Base-by-base conservation (phyloP, 2,329 filamentous ascomycete genomes). In the Trichoderma asperellum region DNA sequence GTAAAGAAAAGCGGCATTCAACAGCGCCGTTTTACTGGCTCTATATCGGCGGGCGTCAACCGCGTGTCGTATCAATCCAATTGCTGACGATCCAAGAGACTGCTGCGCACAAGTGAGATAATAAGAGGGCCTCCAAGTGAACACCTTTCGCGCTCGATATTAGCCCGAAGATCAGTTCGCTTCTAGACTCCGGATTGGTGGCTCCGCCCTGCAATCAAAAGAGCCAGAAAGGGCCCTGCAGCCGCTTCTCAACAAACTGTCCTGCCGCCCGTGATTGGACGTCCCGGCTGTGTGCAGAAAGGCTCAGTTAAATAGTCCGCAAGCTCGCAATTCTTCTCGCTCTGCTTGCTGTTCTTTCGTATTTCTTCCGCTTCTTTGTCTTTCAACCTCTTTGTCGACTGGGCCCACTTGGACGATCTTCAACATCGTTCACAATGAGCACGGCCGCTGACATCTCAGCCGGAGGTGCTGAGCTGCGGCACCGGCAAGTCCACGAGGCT, bases 381-480 rank as follows among this genome's bases (percentile, higher is more conserved):
- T 43, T 67, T 55, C 52, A 59, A 49, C 58, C 69, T 62, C 52
- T 49, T 43, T 55, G 56, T 58, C 65, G 52, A 35, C 34, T 29
- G 27, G 43, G 57, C 34, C 67, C n/a, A 57, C 65, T 49, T 29
- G 59, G 65, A 70, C 64, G 58, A 68, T 60, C 34, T 21, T 68
- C 69, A 68, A 68, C 58, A 59, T 68, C 62, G 65, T 64, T 66
- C 71, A 73, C 47, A 72, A 79, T 79, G 77, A 78, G 75, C 72
- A 74, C 76, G 69, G 75, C 77, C 55, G 75, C 75, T 60, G 75
- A 78, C 69, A 61, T 62, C 72, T 73, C 58, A 34, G 59, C 56
- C 43, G 53, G 29, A 40, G 53, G 32, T 68, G 72, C 73, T 70
- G 75, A 74, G 69, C 72, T 78, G 72, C 75, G 78, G 73, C 74